Conservation (phyloP, 1,284 basidiomycete genomes). For the Mycena sp. region DNA sequence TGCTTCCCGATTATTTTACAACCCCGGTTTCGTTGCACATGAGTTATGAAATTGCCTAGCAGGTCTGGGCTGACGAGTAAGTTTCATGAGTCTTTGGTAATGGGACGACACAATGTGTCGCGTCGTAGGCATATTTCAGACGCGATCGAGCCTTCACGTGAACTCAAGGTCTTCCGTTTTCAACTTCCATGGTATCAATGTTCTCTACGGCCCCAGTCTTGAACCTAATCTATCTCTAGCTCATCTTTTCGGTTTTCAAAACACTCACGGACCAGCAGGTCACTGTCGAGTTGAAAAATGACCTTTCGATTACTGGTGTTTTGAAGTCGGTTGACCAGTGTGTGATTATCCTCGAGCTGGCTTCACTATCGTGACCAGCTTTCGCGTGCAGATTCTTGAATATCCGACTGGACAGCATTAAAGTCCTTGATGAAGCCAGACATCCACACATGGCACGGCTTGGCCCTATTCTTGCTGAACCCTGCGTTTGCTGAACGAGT, state of each 20-base stretch:
- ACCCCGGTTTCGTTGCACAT: too few relatives aligned
- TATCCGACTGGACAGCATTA: slow-evolving; percentile 95
- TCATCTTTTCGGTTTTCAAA: slow-evolving; percentile 99
- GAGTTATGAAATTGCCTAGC: too few relatives aligned
- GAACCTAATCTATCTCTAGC: slow-evolving; percentile 54
- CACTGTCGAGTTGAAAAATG: slow-evolving; percentile 99
- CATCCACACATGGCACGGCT: slow-evolving; percentile 91
- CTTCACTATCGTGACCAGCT: neutral
- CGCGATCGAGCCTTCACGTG: slow-evolving; percentile 6
- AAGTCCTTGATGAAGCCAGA: slow-evolving; percentile 90
- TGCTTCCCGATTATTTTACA: slow-evolving; percentile 22
- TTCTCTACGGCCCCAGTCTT: neutral
- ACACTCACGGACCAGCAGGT: slow-evolving; percentile 97
- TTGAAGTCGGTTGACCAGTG: slow-evolving; percentile 99
- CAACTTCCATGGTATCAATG: slow-evolving; percentile 19
- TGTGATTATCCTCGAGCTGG: slow-evolving; percentile 42
- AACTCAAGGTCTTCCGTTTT: neutral
- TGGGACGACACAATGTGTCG: neutral
- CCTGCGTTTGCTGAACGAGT: slow-evolving; percentile 9
- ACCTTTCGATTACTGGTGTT: slow-evolving; percentile 95
- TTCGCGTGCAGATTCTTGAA: slow-evolving; percentile 84
- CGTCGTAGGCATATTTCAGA: slow-evolving; percentile 13
- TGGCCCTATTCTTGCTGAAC: neutral
- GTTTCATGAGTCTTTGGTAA: too few relatives aligned
- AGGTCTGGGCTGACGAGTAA: too few relatives aligned